phyloP scores from a whole-genome alignment of 495 filamentous ascomycete genomes.

The Cairneyella variabilis region DNA sequence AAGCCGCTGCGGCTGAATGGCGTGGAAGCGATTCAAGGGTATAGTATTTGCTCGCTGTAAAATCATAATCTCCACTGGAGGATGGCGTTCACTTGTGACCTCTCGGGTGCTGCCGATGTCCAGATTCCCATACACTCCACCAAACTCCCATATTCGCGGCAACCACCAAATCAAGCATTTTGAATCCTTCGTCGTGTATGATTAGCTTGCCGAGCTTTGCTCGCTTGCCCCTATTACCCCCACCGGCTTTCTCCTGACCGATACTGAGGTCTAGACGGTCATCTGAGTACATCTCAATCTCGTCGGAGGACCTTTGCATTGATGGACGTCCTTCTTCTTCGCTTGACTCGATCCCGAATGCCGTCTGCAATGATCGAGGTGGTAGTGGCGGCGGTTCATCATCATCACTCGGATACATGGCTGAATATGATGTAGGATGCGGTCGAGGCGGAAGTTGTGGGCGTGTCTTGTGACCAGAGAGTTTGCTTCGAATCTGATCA shows the following conservation, averaged over 20 bases:
- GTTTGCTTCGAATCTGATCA: slow-evolving; percentile 19
- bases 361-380: slow-evolving; percentile 5
- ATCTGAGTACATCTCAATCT: slow-evolving; percentile 35
- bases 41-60: no score
- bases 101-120: background rate
- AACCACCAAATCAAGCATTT: slow-evolving; percentile 92
- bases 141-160: slow-evolving; percentile 88
- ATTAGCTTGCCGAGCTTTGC: slow-evolving; percentile 93
- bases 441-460: slow-evolving; percentile 12
- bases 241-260: slow-evolving; percentile 72
- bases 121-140: slow-evolving; percentile 81
- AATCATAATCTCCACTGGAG: no score
- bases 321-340: background rate
- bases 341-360: background rate
- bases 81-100: no score
- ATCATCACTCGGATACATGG: slow-evolving; percentile 18
- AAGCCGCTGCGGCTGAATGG: no score
- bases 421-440: slow-evolving; percentile 15
- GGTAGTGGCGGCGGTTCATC: slow-evolving; percentile 16
- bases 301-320: background rate
- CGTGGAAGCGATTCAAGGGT: no score
- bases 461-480: slow-evolving; percentile 12
- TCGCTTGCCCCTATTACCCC: slow-evolving; percentile 76
- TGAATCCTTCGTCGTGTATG: slow-evolving; percentile 83
- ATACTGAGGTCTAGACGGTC: slow-evolving; percentile 65